Base-by-base conservation (phyloP, 139 green algal species). In the Prasinococcaceae sp. region DNA sequence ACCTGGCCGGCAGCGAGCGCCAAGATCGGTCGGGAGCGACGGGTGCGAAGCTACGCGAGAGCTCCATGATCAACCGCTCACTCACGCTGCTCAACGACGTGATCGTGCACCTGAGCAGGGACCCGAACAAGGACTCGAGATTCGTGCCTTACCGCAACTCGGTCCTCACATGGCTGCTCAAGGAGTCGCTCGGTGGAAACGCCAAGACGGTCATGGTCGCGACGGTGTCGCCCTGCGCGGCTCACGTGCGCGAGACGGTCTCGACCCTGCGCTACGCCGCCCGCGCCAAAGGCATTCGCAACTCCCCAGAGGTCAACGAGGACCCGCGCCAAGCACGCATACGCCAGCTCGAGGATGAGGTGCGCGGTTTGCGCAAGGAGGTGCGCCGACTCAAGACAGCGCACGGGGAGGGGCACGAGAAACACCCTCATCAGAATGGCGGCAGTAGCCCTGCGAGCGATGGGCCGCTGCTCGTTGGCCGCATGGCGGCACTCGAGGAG, bases 281-380 rank as follows among this genome's bases (percentile, higher is more conserved):
- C 47, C 77, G 83, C 0, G 86, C 86, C 1, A 69, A 83, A 28
- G 77, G 81, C 61, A 95, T 95, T 64, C 74, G 76, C 47, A 95
- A 94, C 77, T 90, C 85, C 66, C 85, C 86, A 16, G 70, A 83
- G 4, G 75, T 95, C 17, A 94, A 95, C 58, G 62, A 83, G 2
- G 84, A 94, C 71, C 84, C 83, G 2, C 60, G 36, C 25, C 41
- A 59, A 16, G 30, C 23, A 23, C 23, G 23, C 12, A 57, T 57
- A 14, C 49, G 33, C n/a, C 20, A 27, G 25, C 49, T 43, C 27
- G 29, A 40, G 17, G 23, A 29, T 0, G 49, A 57, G 35, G 23
- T 57, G 32, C 32, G 32, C 32, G 8, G 32, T 38, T 38, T 38
- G 32, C 32, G 32, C 32, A 38, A 10, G 32, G 10, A 10, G 8